Evolutionary conservation across 2,329 filamentous ascomycete species (phyloP).

Genomic region (Calycina herbarum): DNA sequence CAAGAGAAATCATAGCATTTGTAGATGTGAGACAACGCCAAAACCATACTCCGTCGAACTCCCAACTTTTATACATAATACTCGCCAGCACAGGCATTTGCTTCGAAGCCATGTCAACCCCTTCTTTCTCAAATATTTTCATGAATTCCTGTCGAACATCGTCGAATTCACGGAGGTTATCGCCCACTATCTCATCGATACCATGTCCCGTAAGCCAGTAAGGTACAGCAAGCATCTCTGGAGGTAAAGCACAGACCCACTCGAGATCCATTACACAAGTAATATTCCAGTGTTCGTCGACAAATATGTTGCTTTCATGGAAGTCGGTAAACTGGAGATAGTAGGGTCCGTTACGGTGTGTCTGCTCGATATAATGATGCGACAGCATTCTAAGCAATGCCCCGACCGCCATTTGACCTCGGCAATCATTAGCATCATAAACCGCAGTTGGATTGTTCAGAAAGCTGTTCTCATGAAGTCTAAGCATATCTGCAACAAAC

Average conservation of each 20-base stretch:
- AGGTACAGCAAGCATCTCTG: conserved; percentile 34
- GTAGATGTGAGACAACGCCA: conserved; percentile 34
- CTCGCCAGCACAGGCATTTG: conserved; percentile 23
- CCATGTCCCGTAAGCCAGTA: conserved; percentile 37
- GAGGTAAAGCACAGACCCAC: conserved; percentile 39
- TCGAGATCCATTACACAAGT: conserved; percentile 40
- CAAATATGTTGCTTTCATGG: conserved; percentile 40
- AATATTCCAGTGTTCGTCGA: conserved; percentile 41
- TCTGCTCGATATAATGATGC: conserved; percentile 32
- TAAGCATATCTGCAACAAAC: conserved; percentile 29
- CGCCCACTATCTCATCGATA: conserved; percentile 27
- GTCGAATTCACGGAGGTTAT: conserved; percentile 27
- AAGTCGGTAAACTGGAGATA: conserved; percentile 38
- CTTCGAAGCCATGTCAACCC: conserved; percentile 19
- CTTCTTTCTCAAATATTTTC: conserved; percentile 30
- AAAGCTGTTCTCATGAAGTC: conserved; percentile 34
- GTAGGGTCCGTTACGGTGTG: conserved; percentile 35
- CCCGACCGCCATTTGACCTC: conserved; percentile 33
- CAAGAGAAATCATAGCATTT: conserved; percentile 31
- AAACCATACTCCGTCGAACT: conserved; percentile 36
- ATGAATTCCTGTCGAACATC: conserved; percentile 29
- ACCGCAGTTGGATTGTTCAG: conserved; percentile 32
- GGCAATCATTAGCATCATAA: conserved; percentile 30
- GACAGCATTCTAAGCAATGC: conserved; percentile 32
- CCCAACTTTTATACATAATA: conserved; percentile 33